These are phyloP conservation scores for Leptomonas pyrrhocoris DNA, from an alignment of 208 protist genomes.

Conservation along the genomic window DNA sequence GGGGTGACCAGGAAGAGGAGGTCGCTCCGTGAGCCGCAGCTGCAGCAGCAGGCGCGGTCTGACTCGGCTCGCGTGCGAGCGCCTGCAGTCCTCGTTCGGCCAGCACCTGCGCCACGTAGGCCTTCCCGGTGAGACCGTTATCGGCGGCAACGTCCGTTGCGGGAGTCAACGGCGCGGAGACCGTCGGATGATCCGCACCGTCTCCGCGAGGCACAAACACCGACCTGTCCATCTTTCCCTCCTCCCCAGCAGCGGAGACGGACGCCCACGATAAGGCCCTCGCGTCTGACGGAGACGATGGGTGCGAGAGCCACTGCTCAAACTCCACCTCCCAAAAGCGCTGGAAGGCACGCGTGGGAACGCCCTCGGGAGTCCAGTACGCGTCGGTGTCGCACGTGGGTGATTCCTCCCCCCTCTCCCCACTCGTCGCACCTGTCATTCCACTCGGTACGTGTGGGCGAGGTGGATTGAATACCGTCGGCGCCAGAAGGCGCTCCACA, in stretches of 20 bases:
- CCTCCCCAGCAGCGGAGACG: not conserved
- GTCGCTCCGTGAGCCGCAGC: not conserved
- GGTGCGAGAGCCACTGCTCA: conserved; percentile 6
- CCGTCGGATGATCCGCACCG: not conserved
- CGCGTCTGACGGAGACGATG: not conserved
- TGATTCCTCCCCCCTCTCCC: too few species aligned
- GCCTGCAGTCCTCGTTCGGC: not conserved
- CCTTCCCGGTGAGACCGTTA: not conserved
- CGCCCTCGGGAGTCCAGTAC: conserved; percentile 14
- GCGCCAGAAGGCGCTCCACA: not conserved
- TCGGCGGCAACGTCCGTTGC: not conserved
- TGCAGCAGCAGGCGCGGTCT: not conserved
- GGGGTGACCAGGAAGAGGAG: not conserved
- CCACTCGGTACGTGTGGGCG: not conserved
- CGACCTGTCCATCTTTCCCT: not conserved
- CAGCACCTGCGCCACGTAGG: conserved; percentile 20
- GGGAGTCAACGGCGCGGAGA: not conserved
- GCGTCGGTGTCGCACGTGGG: not conserved
- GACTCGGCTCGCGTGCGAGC: not conserved
- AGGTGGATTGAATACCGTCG: conserved; percentile 3
- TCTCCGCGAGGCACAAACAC: not conserved
- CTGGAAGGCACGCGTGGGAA: conserved; percentile 20
- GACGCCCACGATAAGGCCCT: not conserved
- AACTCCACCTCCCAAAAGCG: conserved; percentile 23
- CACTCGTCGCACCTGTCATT: too few species aligned